Evolutionary conservation across 2,329 filamentous ascomycete species (phyloP).

Genomic region (Exophiala aquamarina): DNA sequence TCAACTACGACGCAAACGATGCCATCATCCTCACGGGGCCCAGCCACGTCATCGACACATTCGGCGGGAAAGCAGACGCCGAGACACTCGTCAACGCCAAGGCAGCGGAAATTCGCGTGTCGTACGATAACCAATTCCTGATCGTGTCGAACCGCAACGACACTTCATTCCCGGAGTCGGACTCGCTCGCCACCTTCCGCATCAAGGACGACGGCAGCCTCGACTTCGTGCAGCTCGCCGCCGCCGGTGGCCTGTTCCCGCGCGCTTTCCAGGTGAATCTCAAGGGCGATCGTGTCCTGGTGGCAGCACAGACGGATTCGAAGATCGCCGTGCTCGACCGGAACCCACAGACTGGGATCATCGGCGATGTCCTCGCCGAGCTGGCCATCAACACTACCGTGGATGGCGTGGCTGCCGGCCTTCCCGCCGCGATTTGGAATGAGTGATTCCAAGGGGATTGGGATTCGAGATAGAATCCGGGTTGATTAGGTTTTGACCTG

Average conservation of each 20-base stretch:
- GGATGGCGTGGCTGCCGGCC: background rate
- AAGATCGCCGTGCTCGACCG: background rate
- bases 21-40: background rate
- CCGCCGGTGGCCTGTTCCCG: constrained; percentile 1
- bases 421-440: constrained; percentile 4
- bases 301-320: background rate
- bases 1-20: background rate
- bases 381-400: background rate
- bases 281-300: background rate
- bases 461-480: too few species aligned
- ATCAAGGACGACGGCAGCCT: constrained; percentile 2
- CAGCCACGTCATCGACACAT: constrained; percentile 4
- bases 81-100: background rate
- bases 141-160: constrained; percentile 5
- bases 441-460: constrained; percentile 1
- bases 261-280: background rate
- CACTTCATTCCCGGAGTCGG: background rate
- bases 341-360: background rate
- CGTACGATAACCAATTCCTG: constrained; percentile 1
- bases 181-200: constrained; percentile 1
- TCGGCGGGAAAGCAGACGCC: background rate
- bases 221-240: background rate
- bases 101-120: background rate
- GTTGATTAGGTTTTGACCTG: too few species aligned
- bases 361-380: background rate